Evolutionary conservation across 345 rosid species (phyloP).

Genomic region (Cardamine chenopodiifolia): DNA sequence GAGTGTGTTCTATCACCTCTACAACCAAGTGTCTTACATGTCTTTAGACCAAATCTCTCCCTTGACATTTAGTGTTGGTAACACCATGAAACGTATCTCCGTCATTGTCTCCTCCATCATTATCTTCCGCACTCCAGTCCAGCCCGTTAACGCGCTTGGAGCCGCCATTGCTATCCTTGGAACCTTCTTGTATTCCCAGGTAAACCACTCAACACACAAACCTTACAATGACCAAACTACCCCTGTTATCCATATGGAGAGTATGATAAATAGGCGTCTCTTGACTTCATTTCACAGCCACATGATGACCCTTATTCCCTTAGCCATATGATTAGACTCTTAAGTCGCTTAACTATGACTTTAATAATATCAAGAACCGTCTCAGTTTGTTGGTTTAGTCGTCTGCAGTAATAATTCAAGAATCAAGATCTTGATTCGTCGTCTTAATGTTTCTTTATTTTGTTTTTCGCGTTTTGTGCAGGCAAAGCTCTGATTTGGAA

Average conservation of each 20-base stretch:
- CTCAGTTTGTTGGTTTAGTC: neutral
- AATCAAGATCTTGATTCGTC: neutral
- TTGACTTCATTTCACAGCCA: constrained; percentile 17
- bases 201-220: constrained; percentile 30
- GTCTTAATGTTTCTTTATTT: constrained; percentile 1
- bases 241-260: constrained; percentile 25
- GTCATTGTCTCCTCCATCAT: constrained; percentile 97
- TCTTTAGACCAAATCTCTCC: constrained; percentile 95
- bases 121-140: constrained; percentile 96
- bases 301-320: constrained; percentile 1
- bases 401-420: neutral
- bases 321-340: neutral
- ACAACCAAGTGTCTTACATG: constrained; percentile 99
- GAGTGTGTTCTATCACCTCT: constrained; percentile 96
- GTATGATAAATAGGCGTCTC: constrained; percentile 18
- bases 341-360: neutral
- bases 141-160: constrained; percentile 89
- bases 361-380: neutral
- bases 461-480: constrained; percentile 12
- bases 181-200: constrained; percentile 99
- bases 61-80: constrained; percentile 93
- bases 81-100: constrained; percentile 96
- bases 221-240: constrained; percentile 20
- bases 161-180: constrained; percentile 96
- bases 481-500: constrained; percentile 39